Evolutionary conservation across 768 basidiomycete species (phyloP), one percentile per base, ranked within the genome.

Genomic region (Psilocybe tampanensis): DNA sequence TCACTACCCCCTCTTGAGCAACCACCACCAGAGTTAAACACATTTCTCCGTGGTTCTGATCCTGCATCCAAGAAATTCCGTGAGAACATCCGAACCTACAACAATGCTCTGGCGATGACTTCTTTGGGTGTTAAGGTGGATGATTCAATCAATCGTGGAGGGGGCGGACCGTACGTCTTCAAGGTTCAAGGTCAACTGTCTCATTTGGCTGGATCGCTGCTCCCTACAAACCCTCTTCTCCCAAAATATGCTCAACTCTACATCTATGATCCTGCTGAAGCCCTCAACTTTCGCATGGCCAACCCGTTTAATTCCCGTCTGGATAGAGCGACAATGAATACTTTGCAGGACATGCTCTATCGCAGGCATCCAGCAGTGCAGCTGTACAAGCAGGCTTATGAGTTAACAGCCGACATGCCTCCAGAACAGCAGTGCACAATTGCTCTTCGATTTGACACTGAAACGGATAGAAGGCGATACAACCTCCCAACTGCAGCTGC

Each of bases 11-110:
- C 44, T 13, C 52, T 70, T 2, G 22, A 61, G 3, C 26, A 23
- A 6, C 45, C 54, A 2, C 68, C 73, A 5, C 64, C 60, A 4
- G 54, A 44, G 11, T 56, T 75, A 11, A 45, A 49, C 1, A 1
- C 47, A 6, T 64, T 75, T 0, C 59, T 67, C n/a, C 42, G 17
- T 15, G 58, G 48, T 24, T 24, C 50, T 13, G 51, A 60, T 44
- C 18, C 22, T 0, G 17, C 45, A 17, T 49, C 64, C 1, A 60
- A 63, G 11, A 47, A 64, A 4, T 73, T 70, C 44, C 36, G 33
- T 3, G 26, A 44, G 4, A 11, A 44, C 22, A 44, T 44, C 12
- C 22, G 43, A 12, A n/a, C 18, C 4, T 44, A 44, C 22, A 44
- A 44, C 22, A 44, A 44, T 44, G 43, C 43, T 15, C 18, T 44